These are phyloP conservation scores for Diaporthe sp. DNA, from an alignment of 2,329 filamentous ascomycete genomes.

Conservation along the genomic window DNA sequence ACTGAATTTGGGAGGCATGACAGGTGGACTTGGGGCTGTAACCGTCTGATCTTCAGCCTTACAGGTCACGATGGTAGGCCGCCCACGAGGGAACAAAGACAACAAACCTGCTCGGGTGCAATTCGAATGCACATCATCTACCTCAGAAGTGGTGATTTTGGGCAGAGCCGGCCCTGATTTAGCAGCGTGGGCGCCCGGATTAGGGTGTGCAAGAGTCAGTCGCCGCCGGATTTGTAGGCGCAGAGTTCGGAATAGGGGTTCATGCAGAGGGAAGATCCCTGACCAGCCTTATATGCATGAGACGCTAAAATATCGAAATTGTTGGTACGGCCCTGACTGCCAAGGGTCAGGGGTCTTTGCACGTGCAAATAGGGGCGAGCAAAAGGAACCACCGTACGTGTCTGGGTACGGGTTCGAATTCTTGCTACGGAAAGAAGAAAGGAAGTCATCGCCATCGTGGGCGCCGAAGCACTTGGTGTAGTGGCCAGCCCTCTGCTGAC, in stretches of 20 bases:
- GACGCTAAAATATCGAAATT: slow-evolving; percentile 16
- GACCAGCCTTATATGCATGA: slow-evolving; percentile 7
- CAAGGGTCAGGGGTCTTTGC: no score
- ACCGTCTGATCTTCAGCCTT: slow-evolving; percentile 22
- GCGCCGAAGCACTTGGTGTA: no score
- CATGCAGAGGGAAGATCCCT: slow-evolving; percentile 19
- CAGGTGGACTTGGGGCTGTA: slow-evolving; percentile 9
- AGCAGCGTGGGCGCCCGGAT: background rate
- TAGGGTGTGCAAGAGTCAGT: slow-evolving; percentile 8
- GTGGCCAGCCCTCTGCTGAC: no score
- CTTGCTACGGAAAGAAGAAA: no score
- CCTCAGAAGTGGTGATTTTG: slow-evolving; percentile 14
- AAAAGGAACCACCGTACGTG: no score
- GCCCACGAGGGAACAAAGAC: background rate
- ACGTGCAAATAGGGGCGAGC: no score
- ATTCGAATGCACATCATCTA: slow-evolving; percentile 13
- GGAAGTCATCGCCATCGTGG: no score
- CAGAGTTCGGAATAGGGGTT: slow-evolving; percentile 20
- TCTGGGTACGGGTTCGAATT: no score
- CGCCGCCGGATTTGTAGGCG: background rate
- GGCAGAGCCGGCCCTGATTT: slow-evolving; percentile 5
- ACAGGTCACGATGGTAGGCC: background rate
- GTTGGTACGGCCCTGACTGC: no score
- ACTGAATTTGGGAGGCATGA: background rate
- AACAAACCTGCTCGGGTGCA: slow-evolving; percentile 10